A percentile compares a stretch with the other conserved stretches of the same genome.
Conservation (phyloP, 2,329 filamentous ascomycete species). For the Fusarium chuoi region DNA sequence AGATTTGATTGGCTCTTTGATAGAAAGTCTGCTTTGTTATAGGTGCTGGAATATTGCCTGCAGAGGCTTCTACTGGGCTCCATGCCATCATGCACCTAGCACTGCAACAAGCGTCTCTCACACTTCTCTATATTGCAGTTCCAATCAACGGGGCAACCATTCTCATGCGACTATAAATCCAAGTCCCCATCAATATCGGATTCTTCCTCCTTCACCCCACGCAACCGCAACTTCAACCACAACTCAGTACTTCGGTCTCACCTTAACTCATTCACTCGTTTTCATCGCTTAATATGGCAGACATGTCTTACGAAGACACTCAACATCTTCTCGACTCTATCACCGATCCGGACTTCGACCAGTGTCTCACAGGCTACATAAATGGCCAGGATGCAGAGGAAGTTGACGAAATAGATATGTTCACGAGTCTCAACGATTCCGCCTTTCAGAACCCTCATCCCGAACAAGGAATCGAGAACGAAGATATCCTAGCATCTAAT, state of each 20-base stretch:
- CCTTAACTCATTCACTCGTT: not conserved
- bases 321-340: not conserved
- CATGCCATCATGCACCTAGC: not conserved
- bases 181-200: not conserved
- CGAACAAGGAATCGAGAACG: fast-evolving
- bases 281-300: not conserved
- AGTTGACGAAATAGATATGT: not conserved
- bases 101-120: not conserved
- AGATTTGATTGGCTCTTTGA: slow-evolving; percentile 8
- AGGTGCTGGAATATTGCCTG: not conserved
- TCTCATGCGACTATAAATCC: not conserved
- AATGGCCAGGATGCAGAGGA: not conserved
- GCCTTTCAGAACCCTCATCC: not conserved
- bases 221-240: not conserved
- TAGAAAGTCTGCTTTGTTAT: slow-evolving; percentile 10
- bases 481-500: not conserved
- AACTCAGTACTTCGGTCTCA: not conserved
- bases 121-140: not conserved
- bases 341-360: fast-evolving
- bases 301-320: not conserved
- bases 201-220: not conserved
- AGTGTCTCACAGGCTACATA: not conserved
- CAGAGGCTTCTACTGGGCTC: not conserved
- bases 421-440: not conserved
- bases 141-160: not conserved